These are phyloP conservation scores for Picea engelmannii DNA, from an alignment of 83 land plant species.

Conservation along the genomic window DNA sequence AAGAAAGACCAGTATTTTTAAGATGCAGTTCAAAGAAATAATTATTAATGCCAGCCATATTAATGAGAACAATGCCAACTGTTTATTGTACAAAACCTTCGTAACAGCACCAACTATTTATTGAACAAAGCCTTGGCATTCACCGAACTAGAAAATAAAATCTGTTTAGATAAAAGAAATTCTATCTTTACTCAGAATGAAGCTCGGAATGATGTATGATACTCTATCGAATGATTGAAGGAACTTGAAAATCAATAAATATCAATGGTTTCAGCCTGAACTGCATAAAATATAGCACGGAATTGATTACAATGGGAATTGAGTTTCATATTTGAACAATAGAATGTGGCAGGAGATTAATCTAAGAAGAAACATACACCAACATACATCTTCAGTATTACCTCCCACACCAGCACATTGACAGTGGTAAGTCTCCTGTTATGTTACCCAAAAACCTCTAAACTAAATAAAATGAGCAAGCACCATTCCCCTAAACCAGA, in stretches of 20 bases:
- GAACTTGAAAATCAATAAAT: background rate
- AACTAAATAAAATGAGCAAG: background rate
- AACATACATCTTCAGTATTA: background rate
- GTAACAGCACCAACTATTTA: too few relatives aligned
- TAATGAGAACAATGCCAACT: too few relatives aligned
- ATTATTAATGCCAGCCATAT: too few relatives aligned
- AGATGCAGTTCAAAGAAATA: too few relatives aligned
- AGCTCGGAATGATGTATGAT: too few relatives aligned
- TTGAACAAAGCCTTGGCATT: too few relatives aligned
- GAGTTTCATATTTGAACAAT: conserved; percentile 3
- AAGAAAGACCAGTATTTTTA: background rate
- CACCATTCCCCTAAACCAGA: background rate
- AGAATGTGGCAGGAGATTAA: background rate
- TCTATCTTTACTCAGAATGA: too few relatives aligned
- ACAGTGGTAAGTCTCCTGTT: background rate
- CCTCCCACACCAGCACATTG: background rate
- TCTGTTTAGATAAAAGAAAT: background rate
- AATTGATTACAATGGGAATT: conserved; percentile 4
- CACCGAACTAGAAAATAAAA: too few relatives aligned
- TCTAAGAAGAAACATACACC: background rate
- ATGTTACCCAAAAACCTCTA: background rate
- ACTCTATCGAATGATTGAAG: background rate
- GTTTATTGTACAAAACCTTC: too few relatives aligned
- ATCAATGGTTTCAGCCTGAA: background rate
- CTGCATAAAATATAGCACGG: background rate